Percentiles rank a stretch among this genome's conserved stretches.
phyloP scores from a whole-genome alignment of 495 filamentous ascomycete genomes.

The Aspergillus asperescens region DNA sequence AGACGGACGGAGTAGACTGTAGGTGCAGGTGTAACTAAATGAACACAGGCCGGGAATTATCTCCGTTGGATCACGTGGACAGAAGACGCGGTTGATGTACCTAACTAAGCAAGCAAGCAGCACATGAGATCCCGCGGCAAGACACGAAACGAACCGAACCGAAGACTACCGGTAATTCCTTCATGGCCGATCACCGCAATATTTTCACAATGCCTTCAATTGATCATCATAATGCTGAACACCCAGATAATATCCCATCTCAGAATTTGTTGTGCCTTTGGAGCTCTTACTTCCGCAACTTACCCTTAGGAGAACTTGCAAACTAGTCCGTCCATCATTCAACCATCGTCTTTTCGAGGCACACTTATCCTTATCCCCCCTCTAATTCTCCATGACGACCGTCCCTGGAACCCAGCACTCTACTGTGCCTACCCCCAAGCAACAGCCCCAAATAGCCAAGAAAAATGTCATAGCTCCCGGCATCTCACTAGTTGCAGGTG shows the following conservation, averaged over 20 bases:
- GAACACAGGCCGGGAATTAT: neutral
- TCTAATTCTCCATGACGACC: neutral
- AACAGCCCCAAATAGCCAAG: neutral
- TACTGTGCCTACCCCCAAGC: neutral
- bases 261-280: neutral
- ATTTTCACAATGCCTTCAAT: neutral
- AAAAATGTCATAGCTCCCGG: conserved; percentile 19
- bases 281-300: neutral
- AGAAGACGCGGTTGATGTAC: no score
- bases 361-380: neutral
- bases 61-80: no score
- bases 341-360: no score
- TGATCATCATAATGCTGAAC: neutral
- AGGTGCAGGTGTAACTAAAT: neutral
- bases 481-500: conserved; percentile 50
- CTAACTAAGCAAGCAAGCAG: no score
- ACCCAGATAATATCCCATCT: neutral
- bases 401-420: neutral
- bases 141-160: no score
- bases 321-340: no score
- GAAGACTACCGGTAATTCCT: no score
- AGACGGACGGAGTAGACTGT: no score
- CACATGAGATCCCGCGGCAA: neutral
- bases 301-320: no score
- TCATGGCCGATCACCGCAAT: no score